A percentile compares a stretch with the other conserved stretches of the same genome.
Evolutionary conservation across 805 yeast species (phyloP).

Genomic region (Nakazawaea populi): DNA sequence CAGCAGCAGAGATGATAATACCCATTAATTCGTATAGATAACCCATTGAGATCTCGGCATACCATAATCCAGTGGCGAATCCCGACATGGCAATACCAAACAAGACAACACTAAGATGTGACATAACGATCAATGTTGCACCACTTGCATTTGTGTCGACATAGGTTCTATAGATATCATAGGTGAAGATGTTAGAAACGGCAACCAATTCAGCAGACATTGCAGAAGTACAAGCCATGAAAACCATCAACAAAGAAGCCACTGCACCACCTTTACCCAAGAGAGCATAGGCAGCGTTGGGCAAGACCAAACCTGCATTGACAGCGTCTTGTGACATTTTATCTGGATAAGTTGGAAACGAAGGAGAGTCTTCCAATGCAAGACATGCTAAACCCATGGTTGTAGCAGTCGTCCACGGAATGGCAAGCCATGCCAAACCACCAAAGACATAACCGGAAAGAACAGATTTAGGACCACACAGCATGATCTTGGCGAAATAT

Average conservation of each 20-base stretch:
- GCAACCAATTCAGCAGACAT: constrained; percentile 89
- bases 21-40: constrained; percentile 88
- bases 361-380: constrained; percentile 60
- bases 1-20: constrained; percentile 81
- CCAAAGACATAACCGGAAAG: constrained; percentile 86
- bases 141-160: constrained; percentile 76
- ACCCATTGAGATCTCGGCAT: constrained; percentile 83
- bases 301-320: constrained; percentile 73
- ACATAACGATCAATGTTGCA: constrained; percentile 58
- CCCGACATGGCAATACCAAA: constrained; percentile 68
- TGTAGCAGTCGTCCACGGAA: constrained; percentile 77
- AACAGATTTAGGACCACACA: constrained; percentile 78
- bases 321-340: constrained; percentile 63
- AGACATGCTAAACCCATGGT: constrained; percentile 85
- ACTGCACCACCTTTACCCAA: constrained; percentile 88
- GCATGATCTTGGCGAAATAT: constrained; percentile 85
- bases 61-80: constrained; percentile 74
- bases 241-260: constrained; percentile 70
- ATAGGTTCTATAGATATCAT: constrained; percentile 79
- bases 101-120: constrained; percentile 59
- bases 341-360: constrained; percentile 77
- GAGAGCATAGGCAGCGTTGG: constrained; percentile 75
- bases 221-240: constrained; percentile 92
- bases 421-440: constrained; percentile 87
- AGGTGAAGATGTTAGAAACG: constrained; percentile 79